Percentiles rank a stretch among this genome's conserved stretches.
phyloP scores from a whole-genome alignment of 2,329 filamentous ascomycete species.

The Ophiostoma himal-ulmi region DNA sequence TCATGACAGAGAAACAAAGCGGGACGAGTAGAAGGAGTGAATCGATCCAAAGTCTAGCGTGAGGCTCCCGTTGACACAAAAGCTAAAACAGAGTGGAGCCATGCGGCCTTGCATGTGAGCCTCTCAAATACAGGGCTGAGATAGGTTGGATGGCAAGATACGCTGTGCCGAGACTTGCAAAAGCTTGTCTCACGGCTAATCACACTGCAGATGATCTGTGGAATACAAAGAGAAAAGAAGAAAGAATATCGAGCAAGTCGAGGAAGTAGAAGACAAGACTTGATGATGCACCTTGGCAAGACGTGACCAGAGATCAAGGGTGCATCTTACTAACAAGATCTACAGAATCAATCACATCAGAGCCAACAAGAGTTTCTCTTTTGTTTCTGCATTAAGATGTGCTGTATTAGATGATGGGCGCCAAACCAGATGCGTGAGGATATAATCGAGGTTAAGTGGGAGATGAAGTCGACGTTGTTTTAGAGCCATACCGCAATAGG shows the following conservation, averaged over 20 bases:
- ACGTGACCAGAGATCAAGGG: neutral
- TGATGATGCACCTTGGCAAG: neutral
- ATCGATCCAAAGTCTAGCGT: neutral
- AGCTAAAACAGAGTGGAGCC: slow-evolving; percentile 1
- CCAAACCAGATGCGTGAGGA: neutral
- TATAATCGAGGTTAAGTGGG: neutral
- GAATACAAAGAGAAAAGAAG: neutral
- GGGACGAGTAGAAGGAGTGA: neutral
- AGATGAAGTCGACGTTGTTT: neutral
- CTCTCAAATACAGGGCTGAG: neutral
- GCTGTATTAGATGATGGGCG: neutral
- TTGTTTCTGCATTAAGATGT: neutral
- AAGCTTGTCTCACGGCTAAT: neutral
- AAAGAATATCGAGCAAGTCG: neutral
- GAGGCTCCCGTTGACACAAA: neutral
- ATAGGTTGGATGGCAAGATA: neutral
- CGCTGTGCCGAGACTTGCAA: neutral
- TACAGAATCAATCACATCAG: neutral
- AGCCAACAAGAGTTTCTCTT: neutral
- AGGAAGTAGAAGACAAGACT: neutral
- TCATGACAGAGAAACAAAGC: neutral
- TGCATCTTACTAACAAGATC: neutral
- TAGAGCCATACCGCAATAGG: slow-evolving; percentile 1
- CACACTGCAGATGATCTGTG: neutral
- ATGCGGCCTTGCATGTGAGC: neutral